phyloP scores from a whole-genome alignment of 179 eudicot genomes.

The Gypsophila paniculata region DNA sequence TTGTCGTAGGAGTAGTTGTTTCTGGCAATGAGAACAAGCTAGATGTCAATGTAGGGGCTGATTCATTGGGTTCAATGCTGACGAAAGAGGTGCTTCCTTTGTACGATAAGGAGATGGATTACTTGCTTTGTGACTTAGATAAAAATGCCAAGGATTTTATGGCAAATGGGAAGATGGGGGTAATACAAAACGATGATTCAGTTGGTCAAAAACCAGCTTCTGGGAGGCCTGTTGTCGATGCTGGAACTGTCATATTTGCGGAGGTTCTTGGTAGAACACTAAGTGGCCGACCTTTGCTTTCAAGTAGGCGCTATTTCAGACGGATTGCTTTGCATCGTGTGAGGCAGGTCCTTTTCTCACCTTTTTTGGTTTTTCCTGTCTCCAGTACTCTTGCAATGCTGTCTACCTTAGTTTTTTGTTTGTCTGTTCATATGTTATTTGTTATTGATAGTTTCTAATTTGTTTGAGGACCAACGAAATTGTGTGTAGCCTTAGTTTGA shows the following conservation, averaged over 20 bases:
- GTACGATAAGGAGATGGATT: constrained; percentile 70
- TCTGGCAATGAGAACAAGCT: constrained; percentile 86
- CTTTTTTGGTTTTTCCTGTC: constrained; percentile 8
- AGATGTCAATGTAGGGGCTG: constrained; percentile 88
- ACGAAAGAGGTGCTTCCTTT: constrained; percentile 87
- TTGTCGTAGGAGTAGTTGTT: constrained; percentile 82
- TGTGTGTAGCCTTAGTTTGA: no score
- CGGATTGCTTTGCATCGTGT: constrained; percentile 94
- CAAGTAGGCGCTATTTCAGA: constrained; percentile 62
- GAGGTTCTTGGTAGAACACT: constrained; percentile 94
- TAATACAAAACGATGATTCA: constrained; percentile 57
- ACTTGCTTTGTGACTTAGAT: constrained; percentile 66
- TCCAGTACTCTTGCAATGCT: background rate
- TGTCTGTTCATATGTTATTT: background rate
- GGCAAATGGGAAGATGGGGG: constrained; percentile 72
- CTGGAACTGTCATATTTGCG: constrained; percentile 81
- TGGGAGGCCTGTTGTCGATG: constrained; percentile 81
- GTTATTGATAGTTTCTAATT: background rate
- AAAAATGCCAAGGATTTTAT: constrained; percentile 61
- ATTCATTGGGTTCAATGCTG: constrained; percentile 78
- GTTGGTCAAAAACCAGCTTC: constrained; percentile 33
- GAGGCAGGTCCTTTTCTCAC: constrained; percentile 98
- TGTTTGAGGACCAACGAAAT: no score
- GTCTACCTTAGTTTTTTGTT: background rate
- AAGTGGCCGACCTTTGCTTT: constrained; percentile 86